Percentiles rank a stretch among this genome's conserved stretches.
phyloP scores from a whole-genome alignment of 1,284 basidiomycete species.

The Irpex lacteus region DNA sequence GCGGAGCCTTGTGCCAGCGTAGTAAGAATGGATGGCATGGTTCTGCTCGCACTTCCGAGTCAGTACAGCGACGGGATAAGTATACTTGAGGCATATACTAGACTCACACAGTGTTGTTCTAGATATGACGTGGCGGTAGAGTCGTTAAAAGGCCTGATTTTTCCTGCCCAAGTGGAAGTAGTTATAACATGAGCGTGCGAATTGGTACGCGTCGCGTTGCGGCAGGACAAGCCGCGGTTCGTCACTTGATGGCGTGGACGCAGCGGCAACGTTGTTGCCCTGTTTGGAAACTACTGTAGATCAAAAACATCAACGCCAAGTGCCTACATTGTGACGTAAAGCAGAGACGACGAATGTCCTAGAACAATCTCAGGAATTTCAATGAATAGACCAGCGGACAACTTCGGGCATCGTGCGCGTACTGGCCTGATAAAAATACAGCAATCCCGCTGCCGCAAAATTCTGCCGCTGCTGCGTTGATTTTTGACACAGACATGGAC shows the following conservation, averaged over 20 bases:
- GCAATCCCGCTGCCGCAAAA: too few species aligned
- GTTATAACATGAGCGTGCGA: neutral
- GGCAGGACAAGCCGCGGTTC: neutral
- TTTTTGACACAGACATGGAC: too few species aligned
- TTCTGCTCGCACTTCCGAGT: neutral
- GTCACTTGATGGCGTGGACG: neutral
- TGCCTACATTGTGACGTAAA: too few species aligned
- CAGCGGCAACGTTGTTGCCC: neutral
- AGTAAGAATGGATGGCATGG: constrained; percentile 30
- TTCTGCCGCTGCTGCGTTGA: too few species aligned
- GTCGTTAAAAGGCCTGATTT: neutral
- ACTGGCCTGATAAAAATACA: too few species aligned
- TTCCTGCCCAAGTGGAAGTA: neutral
- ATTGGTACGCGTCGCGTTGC: neutral
- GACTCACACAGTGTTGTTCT: neutral
- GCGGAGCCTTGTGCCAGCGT: constrained; percentile 51
- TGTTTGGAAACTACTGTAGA: neutral
- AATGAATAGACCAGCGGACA: neutral
- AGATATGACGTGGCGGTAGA: neutral
- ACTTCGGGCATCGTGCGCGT: too few species aligned
- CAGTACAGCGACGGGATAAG: too few species aligned
- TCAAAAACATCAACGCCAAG: neutral
- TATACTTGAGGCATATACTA: neutral
- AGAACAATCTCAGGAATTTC: neutral
- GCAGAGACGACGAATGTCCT: neutral